Evolutionary conservation across 2,329 filamentous ascomycete species (phyloP).

Genomic region (Botrytis paeoniae): DNA sequence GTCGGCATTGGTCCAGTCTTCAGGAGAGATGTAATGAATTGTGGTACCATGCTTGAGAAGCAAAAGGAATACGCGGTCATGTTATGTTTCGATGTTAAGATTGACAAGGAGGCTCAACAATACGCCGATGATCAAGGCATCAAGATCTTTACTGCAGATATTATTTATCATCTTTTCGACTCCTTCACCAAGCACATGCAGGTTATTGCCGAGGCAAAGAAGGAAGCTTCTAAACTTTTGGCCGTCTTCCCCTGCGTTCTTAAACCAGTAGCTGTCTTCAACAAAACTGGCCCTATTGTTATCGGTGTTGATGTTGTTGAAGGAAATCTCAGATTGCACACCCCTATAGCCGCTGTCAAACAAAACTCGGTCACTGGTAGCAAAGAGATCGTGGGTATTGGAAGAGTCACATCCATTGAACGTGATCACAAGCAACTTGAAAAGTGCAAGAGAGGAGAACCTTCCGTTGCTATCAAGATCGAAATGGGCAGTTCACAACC

Average conservation of each 20-base stretch:
- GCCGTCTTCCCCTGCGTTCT: conserved; percentile 97
- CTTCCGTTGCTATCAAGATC: conserved; percentile 97
- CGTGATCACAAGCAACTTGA: conserved; percentile 94
- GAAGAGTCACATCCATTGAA: conserved; percentile 96
- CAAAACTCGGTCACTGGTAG: conserved; percentile 71
- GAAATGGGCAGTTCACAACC: conserved; percentile 91
- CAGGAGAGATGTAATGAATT: conserved; percentile 95
- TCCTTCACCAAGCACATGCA: conserved; percentile 95
- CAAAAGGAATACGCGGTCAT: conserved; percentile 94
- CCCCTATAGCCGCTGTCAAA: conserved; percentile 85
- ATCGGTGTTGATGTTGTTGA: conserved; percentile 95
- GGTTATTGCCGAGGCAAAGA: conserved; percentile 81
- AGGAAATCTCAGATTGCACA: conserved; percentile 80
- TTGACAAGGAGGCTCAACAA: conserved; percentile 89
- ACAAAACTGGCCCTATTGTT: conserved; percentile 95
- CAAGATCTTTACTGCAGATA: conserved; percentile 97
- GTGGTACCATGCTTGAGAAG: conserved; percentile 96
- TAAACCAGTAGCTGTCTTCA: conserved; percentile 88
- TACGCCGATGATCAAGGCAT: conserved; percentile 94
- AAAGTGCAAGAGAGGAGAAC: conserved; percentile 91
- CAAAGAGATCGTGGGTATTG: conserved; percentile 81
- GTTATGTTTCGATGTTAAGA: conserved; percentile 99
- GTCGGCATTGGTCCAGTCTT: conserved; percentile 97
- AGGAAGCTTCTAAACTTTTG: conserved; percentile 92
- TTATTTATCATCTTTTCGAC: conserved; percentile 98